Evolutionary conservation across 371 early-diverging fungal genomes (phyloP).

Genomic region (Batkoa obscura): DNA sequence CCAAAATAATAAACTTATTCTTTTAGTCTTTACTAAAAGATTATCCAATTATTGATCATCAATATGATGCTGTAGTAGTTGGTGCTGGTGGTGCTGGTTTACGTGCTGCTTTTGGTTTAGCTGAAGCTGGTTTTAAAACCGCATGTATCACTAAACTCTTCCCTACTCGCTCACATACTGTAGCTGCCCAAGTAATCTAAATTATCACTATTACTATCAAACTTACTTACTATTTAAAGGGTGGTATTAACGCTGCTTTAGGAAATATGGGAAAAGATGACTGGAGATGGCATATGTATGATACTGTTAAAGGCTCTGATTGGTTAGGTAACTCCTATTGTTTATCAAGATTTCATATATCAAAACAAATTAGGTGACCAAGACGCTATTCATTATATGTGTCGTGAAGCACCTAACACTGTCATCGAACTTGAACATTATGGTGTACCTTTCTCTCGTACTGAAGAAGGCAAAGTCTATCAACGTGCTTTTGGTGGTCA

Average conservation of each 20-base stretch:
- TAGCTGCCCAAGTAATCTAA: slow-evolving; percentile 71
- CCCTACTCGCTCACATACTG: slow-evolving; percentile 96
- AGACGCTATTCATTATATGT: slow-evolving; percentile 98
- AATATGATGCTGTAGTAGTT: slow-evolving; percentile 92
- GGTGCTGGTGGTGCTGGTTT: slow-evolving; percentile 98
- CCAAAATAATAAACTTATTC: too few relatives aligned
- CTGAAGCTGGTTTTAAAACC: slow-evolving; percentile 91
- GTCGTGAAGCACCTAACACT: slow-evolving; percentile 88
- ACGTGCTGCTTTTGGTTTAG: slow-evolving; percentile 93
- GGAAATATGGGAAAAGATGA: slow-evolving; percentile 98
- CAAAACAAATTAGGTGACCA: slow-evolving; percentile 46
- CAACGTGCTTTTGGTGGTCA: slow-evolving; percentile 97
- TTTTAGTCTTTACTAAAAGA: slow-evolving; percentile 11
- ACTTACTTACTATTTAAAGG: slow-evolving; percentile 21
- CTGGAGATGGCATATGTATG: slow-evolving; percentile 99
- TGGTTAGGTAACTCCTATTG: slow-evolving; percentile 53
- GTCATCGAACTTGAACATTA: slow-evolving; percentile 96
- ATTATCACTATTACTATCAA: background rate
- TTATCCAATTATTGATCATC: slow-evolving; percentile 92
- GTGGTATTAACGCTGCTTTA: slow-evolving; percentile 96
- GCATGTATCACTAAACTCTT: slow-evolving; percentile 97
- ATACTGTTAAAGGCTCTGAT: slow-evolving; percentile 95
- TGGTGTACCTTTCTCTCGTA: slow-evolving; percentile 94
- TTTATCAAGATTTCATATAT: background rate
- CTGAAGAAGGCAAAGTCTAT: slow-evolving; percentile 91